Conservation (phyloP, 352 stramenopile species). For the Globisporangium splendens region DNA sequence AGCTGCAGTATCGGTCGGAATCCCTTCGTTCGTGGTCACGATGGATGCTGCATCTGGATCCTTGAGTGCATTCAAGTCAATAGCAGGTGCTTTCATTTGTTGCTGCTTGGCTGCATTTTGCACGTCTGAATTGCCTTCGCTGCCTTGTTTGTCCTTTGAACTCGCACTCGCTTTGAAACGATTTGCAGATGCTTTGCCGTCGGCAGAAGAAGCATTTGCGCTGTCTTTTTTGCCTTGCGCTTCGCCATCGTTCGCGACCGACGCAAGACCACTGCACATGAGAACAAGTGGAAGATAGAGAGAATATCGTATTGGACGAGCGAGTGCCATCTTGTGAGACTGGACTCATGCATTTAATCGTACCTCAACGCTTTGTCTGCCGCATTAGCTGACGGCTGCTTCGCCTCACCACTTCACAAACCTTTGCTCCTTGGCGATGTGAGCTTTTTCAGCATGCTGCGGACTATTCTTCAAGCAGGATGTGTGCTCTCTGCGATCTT, state of each 20-base stretch:
- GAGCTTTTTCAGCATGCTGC: conserved; percentile 43
- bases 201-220: background rate
- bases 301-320: background rate
- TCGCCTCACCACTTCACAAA: background rate
- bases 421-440: conserved; percentile 30
- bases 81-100: background rate
- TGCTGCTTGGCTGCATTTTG: background rate
- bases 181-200: background rate
- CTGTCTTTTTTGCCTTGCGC: background rate
- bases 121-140: background rate
- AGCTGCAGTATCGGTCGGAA: no score
- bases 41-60: background rate
- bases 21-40: no score
- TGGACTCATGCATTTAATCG: background rate
- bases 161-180: background rate
- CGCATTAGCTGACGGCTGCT: background rate
- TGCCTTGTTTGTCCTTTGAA: background rate
- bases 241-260: conserved; percentile 2
- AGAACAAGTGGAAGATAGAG: background rate
- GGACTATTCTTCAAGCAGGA: background rate
- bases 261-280: conserved; percentile 1
- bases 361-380: conserved; percentile 1
- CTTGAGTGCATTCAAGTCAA: background rate
- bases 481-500: background rate
- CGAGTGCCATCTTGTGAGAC: background rate